These are phyloP conservation scores for Aphanomyces astaci DNA, from an alignment of 352 stramenopile genomes.

Conservation along the genomic window DNA sequence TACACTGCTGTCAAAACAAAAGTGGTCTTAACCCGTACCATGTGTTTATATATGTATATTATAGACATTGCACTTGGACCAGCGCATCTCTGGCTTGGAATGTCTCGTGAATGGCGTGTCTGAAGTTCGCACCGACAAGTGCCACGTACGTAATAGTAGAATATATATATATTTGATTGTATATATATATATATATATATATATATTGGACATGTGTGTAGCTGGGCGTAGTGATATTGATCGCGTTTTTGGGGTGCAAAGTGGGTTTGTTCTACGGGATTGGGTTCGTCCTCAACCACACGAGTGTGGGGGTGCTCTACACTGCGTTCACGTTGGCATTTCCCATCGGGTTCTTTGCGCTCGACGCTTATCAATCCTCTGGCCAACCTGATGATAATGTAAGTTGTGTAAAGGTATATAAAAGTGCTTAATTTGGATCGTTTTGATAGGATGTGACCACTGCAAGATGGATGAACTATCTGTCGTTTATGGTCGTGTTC, in stretches of 20 bases:
- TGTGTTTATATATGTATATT: slow-evolving; percentile 10
- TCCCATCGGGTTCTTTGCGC: slow-evolving; percentile 55
- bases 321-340: slow-evolving; percentile 64
- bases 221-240: slow-evolving; percentile 59
- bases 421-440: background rate
- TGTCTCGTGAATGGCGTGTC: slow-evolving; percentile 70
- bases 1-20: too few relatives aligned
- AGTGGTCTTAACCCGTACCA: slow-evolving; percentile 14
- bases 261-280: slow-evolving; percentile 71
- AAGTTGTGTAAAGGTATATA: slow-evolving; percentile 15
- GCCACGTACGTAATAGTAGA: slow-evolving; percentile 61
- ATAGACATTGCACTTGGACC: slow-evolving; percentile 55
- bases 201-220: too few relatives aligned
- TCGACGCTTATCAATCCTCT: slow-evolving; percentile 65
- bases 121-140: slow-evolving; percentile 60
- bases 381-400: slow-evolving; percentile 32
- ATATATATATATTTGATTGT: too few relatives aligned
- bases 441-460: background rate
- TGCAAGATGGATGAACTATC: background rate
- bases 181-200: too few relatives aligned
- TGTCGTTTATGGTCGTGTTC: slow-evolving; percentile 14
- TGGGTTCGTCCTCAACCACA: slow-evolving; percentile 64
- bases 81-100: slow-evolving; percentile 70
- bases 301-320: slow-evolving; percentile 71
- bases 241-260: slow-evolving; percentile 68